A percentile compares a stretch with the other conserved stretches of the same genome.
phyloP scores from a whole-genome alignment of 2,329 filamentous ascomycete genomes.

The Colletotrichum tamarilloi region DNA sequence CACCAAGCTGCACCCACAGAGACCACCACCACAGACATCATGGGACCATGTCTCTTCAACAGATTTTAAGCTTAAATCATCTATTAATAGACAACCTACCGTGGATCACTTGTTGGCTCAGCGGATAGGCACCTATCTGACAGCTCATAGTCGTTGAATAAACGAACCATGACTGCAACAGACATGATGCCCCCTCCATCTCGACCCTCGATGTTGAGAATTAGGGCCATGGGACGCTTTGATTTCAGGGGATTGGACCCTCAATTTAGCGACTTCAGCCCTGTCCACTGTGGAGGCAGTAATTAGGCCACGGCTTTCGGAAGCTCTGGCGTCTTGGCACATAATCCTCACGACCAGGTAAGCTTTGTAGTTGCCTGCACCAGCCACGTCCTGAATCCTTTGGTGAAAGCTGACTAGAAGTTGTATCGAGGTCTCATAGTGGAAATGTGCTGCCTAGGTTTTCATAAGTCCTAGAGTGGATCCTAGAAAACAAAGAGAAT shows the following conservation, averaged over 20 bases:
- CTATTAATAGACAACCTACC: neutral
- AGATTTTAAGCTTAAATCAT: neutral
- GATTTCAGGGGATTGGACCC: neutral
- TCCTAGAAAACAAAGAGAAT: neutral
- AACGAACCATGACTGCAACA: neutral
- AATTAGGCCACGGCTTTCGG: neutral
- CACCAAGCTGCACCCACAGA: neutral
- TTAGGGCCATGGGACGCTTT: neutral
- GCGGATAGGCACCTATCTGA: neutral
- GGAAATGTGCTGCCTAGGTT: neutral
- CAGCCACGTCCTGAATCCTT: conserved; percentile 9
- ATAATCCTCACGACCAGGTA: neutral
- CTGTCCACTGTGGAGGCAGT: neutral
- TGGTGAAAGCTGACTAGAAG: neutral
- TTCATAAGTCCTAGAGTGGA: neutral
- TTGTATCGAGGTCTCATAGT: neutral
- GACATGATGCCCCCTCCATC: neutral
- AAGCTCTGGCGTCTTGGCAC: conserved; percentile 1
- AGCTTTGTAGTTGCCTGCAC: neutral
- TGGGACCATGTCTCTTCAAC: neutral
- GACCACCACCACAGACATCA: neutral
- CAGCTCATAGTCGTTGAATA: neutral
- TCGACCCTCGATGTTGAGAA: neutral
- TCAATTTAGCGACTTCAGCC: neutral
- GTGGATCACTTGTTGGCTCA: neutral